phyloP scores from a whole-genome alignment of 2,329 filamentous ascomycete species.

The Nemania sp. region DNA sequence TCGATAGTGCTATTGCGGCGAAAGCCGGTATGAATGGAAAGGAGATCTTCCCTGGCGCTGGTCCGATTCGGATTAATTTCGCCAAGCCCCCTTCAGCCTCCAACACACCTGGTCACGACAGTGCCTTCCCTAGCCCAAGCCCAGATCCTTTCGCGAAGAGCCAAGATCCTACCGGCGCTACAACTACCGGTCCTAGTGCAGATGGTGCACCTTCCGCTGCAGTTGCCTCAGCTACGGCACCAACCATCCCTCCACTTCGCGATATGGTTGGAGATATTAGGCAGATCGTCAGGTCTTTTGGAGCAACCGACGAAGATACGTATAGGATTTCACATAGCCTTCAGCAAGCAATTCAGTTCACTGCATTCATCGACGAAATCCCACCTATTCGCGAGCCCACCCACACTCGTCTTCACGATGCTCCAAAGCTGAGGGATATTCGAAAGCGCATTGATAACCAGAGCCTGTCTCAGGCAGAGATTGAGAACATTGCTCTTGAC shows the following conservation, averaged over 20 bases:
- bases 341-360: conserved; percentile 75
- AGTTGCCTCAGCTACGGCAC: conserved; percentile 48
- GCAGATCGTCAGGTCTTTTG: conserved; percentile 85
- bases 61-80: conserved; percentile 93
- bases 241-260: conserved; percentile 70
- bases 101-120: conserved; percentile 85
- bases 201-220: conserved; percentile 40
- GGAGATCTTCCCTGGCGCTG: conserved; percentile 96
- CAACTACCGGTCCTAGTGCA: conserved; percentile 37
- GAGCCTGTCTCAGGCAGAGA: conserved; percentile 80
- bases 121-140: conserved; percentile 86
- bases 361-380: conserved; percentile 77
- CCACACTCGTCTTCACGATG: conserved; percentile 87
- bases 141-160: conserved; percentile 77
- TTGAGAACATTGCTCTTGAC: conserved; percentile 86
- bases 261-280: conserved; percentile 84
- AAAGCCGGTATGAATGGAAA: conserved; percentile 90
- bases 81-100: conserved; percentile 92
- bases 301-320: conserved; percentile 78
- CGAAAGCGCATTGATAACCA: conserved; percentile 97
- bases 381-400: conserved; percentile 86
- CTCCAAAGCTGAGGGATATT: conserved; percentile 91
- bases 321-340: conserved; percentile 73
- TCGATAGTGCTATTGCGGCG: conserved; percentile 88
- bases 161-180: conserved; percentile 52